Conservation (phyloP, 1,139 yeast genomes). For the Suhomyces yuchorum region DNA sequence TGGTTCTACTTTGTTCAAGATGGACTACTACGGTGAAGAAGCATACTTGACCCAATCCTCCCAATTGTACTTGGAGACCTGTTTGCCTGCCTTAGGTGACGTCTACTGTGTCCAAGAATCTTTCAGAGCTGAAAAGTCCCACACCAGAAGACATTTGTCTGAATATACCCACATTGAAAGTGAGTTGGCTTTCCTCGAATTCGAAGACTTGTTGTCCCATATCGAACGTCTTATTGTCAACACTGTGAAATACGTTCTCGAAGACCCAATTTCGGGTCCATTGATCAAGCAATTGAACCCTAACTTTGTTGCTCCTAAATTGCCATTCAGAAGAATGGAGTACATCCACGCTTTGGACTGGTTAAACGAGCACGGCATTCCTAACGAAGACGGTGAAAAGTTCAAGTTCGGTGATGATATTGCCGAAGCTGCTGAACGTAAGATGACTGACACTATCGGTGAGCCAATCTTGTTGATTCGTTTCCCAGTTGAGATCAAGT, state of each 20-base stretch:
- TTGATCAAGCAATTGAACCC: constrained; percentile 92
- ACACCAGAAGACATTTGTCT: constrained; percentile 96
- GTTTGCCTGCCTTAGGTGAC: constrained; percentile 94
- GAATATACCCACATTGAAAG: constrained; percentile 98
- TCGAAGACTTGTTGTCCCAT: constrained; percentile 84
- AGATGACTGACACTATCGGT: constrained; percentile 94
- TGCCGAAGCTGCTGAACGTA: constrained; percentile 99
- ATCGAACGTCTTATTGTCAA: constrained; percentile 77
- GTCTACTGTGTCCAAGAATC: constrained; percentile 98
- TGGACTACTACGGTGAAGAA: constrained; percentile 96
- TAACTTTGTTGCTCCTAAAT: constrained; percentile 72
- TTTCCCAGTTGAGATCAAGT: constrained; percentile 96
- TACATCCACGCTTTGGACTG: constrained; percentile 91
- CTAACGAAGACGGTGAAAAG: constrained; percentile 89
- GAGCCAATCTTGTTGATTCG: constrained; percentile 88
- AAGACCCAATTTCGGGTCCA: constrained; percentile 91
- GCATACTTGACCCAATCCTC: constrained; percentile 97
- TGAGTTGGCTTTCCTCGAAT: constrained; percentile 83
- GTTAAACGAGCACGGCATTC: constrained; percentile 93
- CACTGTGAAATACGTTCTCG: constrained; percentile 72
- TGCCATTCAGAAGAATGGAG: constrained; percentile 90
- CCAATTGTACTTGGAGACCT: constrained; percentile 94
- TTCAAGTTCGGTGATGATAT: constrained; percentile 98
- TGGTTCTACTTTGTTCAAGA: constrained; percentile 91
- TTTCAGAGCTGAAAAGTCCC: constrained; percentile 98